A percentile compares a stretch with the other conserved stretches of the same genome.
Conservation (phyloP, 2,329 filamentous ascomycete species). For the Sporothrix phasma region DNA sequence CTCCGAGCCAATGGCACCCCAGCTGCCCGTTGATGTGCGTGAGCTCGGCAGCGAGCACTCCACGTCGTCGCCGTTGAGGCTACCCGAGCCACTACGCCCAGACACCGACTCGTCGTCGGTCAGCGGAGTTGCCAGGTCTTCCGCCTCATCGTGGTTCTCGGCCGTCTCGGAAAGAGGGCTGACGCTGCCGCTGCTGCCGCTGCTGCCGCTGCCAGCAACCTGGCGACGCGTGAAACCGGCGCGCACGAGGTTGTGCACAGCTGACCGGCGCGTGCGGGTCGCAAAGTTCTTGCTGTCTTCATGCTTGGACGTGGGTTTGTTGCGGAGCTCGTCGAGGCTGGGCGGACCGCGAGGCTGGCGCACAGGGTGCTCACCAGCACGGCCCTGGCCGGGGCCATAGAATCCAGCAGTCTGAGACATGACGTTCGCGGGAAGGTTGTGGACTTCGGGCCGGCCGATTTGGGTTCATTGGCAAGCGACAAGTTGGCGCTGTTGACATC, state of each 20-base stretch:
- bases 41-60: constrained; percentile 62
- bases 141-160: constrained; percentile 21
- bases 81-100: constrained; percentile 65
- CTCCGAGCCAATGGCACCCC: constrained; percentile 78
- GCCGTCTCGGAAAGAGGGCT: constrained; percentile 80
- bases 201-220: constrained; percentile 52
- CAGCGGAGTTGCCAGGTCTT: constrained; percentile 55
- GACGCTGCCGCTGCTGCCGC: constrained; percentile 59
- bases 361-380: constrained; percentile 86
- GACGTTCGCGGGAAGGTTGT: constrained; percentile 69
- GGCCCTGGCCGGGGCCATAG: constrained; percentile 85
- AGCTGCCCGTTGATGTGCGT: constrained; percentile 61
- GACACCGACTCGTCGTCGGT: constrained; percentile 70
- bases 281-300: constrained; percentile 98
- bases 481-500: constrained; percentile 42
- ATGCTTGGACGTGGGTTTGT: constrained; percentile 82
- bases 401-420: constrained; percentile 51
- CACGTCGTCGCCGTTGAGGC: constrained; percentile 60
- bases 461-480: constrained; percentile 39
- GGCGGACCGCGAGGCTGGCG: constrained; percentile 91
- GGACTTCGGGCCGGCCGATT: constrained; percentile 63
- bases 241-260: constrained; percentile 82
- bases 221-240: constrained; percentile 81
- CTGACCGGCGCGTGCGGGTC: constrained; percentile 80
- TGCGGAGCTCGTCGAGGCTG: constrained; percentile 77